Evolutionary conservation across 208 protist species (phyloP).

Genomic region (Naegleria gruberi): DNA sequence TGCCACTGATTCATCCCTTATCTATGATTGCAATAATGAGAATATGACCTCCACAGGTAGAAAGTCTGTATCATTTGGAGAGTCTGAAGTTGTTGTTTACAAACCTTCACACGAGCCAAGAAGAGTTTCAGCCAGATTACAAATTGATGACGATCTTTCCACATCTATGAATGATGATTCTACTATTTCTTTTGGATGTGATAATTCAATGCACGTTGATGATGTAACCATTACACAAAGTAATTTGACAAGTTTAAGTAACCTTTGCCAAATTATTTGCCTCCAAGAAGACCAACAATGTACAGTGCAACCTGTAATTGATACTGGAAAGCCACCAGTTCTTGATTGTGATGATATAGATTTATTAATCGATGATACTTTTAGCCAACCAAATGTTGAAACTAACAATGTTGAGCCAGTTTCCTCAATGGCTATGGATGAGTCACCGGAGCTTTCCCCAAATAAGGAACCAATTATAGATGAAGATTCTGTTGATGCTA

Average conservation of each 20-base stretch:
- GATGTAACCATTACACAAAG: neutral
- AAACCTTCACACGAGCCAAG: neutral
- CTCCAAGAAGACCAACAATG: neutral
- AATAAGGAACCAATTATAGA: neutral
- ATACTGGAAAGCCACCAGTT: neutral
- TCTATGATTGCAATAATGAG: neutral
- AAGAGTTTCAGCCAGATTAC: neutral
- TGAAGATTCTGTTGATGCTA: neutral
- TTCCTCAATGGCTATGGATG: neutral
- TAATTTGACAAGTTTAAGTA: neutral
- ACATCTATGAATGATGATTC: neutral
- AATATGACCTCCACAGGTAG: neutral
- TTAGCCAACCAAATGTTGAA: neutral
- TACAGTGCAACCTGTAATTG: neutral
- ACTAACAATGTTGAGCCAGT: too few species aligned
- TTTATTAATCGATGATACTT: neutral
- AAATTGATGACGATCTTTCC: neutral
- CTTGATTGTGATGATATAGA: neutral
- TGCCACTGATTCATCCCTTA: neutral
- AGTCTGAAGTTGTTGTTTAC: neutral
- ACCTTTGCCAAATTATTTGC: neutral
- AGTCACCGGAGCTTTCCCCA: neutral
- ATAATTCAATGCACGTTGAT: neutral
- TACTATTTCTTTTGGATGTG: conserved; percentile 1
- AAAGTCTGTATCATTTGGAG: neutral